These are phyloP conservation scores for Lignosus rhinocerotis DNA, from an alignment of 1,284 basidiomycete species.

Conservation along the genomic window DNA sequence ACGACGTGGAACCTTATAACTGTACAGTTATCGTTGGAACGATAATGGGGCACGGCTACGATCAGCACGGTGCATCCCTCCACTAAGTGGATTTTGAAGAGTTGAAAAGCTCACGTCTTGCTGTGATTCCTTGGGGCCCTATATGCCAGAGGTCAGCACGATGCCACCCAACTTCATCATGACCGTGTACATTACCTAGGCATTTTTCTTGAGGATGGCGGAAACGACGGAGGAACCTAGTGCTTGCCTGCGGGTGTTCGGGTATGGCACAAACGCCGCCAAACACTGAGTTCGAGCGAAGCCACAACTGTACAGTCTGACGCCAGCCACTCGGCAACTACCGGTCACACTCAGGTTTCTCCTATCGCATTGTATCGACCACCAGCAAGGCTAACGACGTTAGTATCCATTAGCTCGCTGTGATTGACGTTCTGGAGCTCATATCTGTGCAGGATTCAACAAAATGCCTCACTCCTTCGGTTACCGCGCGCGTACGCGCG, in stretches of 20 bases:
- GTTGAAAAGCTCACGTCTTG: conserved; percentile 77
- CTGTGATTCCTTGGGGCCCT: conserved; percentile 87
- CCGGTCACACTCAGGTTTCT: conserved; percentile 22
- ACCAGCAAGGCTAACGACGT: conserved; percentile 46
- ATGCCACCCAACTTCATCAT: conserved; percentile 11
- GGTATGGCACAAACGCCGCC: conserved; percentile 22
- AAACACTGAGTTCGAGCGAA: conserved; percentile 30
- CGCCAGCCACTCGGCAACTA: conserved; percentile 34
- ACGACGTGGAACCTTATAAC: conserved; percentile 98
- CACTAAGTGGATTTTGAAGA: conserved; percentile 69
- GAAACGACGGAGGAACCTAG: conserved; percentile 30
- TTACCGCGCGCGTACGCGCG: conserved; percentile 99
- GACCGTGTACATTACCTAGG: conserved; percentile 62
- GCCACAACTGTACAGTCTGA: conserved; percentile 48
- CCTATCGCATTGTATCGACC: conserved; percentile 28
- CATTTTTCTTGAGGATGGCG: conserved; percentile 71
- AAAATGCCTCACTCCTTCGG: conserved; percentile 99
- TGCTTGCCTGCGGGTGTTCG: conserved; percentile 30
- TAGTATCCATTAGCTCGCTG: conserved; percentile 30
- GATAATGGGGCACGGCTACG: conserved; percentile 60
- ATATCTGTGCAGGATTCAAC: conserved; percentile 55
- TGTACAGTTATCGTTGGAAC: conserved; percentile 52
- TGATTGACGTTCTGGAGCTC: conserved; percentile 25
- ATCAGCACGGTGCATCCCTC: conserved; percentile 65
- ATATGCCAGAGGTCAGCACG: conserved; percentile 38